Conservation (phyloP, 352 stramenopile species). For the Pythium oligandrum region DNA sequence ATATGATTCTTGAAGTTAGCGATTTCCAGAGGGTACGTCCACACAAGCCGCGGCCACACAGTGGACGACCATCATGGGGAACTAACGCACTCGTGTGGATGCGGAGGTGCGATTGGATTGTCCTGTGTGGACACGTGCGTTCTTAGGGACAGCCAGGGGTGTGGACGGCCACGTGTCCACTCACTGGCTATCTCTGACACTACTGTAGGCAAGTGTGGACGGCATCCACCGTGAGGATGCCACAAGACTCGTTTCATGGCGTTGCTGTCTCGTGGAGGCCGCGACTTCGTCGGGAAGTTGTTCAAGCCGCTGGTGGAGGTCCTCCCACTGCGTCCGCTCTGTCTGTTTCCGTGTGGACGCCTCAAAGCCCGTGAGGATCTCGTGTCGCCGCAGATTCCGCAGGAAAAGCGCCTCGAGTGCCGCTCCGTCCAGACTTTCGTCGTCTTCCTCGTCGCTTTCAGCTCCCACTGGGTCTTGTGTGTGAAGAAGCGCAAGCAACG, state of each 20-base stretch:
- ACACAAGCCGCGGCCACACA: no score
- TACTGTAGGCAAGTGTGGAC: slow-evolving; percentile 6
- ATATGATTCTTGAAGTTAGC: no score
- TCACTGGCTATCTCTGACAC: no score
- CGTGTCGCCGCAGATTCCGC: slow-evolving; percentile 51
- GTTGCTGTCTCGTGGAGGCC: neutral
- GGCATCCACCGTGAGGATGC: slow-evolving; percentile 54
- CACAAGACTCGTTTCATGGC: slow-evolving; percentile 25
- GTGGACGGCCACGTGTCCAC: no score
- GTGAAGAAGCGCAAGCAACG: no score
- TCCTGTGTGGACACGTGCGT: no score
- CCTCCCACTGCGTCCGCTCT: slow-evolving; percentile 7
- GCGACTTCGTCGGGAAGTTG: slow-evolving; percentile 12
- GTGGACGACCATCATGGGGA: no score
- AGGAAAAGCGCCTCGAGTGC: slow-evolving; percentile 57
- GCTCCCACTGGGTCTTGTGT: no score
- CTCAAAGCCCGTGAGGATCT: slow-evolving; percentile 55
- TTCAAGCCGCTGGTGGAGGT: slow-evolving; percentile 34
- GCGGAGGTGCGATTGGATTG: no score
- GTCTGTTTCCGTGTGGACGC: slow-evolving; percentile 11
- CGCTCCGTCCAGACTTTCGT: slow-evolving; percentile 31
- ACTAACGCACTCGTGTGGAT: no score
- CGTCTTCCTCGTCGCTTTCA: slow-evolving; percentile 10
- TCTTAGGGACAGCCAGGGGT: no score
- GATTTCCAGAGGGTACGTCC: no score